Conservation (phyloP, 2,329 filamentous ascomycete genomes). For the Trichophyton rubrum region DNA sequence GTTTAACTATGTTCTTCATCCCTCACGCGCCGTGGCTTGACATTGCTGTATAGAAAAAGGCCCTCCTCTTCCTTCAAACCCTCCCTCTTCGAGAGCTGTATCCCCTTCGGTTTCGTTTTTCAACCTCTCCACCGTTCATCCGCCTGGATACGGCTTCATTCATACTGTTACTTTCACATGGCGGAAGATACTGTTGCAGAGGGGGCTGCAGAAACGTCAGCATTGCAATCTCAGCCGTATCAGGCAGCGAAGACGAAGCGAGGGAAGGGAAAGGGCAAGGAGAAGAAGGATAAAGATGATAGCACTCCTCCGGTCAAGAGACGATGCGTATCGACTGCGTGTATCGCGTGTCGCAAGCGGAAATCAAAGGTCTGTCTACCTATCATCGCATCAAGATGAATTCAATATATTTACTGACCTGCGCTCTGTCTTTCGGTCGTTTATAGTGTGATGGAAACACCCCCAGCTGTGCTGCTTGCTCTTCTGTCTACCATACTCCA, state of each 20-base stretch:
- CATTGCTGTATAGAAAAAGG: neutral
- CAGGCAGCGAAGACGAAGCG: neutral
- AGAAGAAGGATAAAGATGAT: conserved; percentile 13
- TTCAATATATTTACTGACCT: neutral
- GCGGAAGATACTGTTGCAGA: neutral
- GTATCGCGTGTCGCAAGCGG: conserved; percentile 63
- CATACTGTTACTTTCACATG: neutral
- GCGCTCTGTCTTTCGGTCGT: neutral
- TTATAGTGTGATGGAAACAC: conserved; percentile 70
- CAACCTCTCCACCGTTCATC: neutral
- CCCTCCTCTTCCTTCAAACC: neutral
- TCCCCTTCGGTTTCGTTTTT: neutral
- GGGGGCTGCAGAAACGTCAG: neutral
- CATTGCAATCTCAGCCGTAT: neutral
- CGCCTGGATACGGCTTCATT: neutral
- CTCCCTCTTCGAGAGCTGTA: neutral
- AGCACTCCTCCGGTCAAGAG: conserved; percentile 41
- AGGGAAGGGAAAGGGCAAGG: neutral
- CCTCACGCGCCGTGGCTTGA: neutral
- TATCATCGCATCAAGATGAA: neutral
- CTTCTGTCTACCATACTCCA: conserved; percentile 62
- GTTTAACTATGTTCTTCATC: neutral
- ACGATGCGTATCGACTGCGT: conserved; percentile 72
- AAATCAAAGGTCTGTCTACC: conserved; percentile 53
- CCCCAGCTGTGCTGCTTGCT: conserved; percentile 88